phyloP scores from a whole-genome alignment of 495 filamentous ascomycete species.

The Trichoderma reesei region DNA sequence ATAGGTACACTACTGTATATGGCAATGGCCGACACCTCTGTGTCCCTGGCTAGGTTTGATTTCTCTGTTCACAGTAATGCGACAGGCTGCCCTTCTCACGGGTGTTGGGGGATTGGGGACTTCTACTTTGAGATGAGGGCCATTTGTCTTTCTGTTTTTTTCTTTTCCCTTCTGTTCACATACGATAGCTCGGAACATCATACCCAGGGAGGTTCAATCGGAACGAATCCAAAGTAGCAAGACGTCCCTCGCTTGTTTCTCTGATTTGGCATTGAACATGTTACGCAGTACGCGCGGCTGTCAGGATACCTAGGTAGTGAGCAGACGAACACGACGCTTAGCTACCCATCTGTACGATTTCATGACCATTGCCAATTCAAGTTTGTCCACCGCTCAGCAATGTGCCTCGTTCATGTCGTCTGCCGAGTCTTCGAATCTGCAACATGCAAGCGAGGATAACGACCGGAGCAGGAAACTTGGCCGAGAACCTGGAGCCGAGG shows the following conservation, averaged over 20 bases:
- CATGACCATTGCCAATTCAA: too few species aligned
- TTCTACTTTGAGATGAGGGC: neutral
- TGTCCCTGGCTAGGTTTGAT: too few species aligned
- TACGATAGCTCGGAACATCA: neutral
- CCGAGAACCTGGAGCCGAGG: too few species aligned
- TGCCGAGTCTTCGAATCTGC: too few species aligned
- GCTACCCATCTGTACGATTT: too few species aligned
- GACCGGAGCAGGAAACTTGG: too few species aligned
- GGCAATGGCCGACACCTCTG: too few species aligned
- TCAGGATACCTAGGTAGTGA: neutral
- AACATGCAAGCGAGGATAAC: too few species aligned
- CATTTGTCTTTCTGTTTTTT: neutral
- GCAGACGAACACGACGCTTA: neutral
- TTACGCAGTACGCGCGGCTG: neutral
- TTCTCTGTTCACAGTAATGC: neutral
- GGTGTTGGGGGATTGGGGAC: neutral
- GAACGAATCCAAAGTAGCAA: conserved; percentile 2
- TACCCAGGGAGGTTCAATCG: neutral
- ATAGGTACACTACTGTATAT: too few species aligned
- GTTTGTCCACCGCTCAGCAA: too few species aligned
- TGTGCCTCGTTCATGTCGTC: too few species aligned
- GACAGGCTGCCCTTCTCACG: neutral
- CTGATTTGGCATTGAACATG: neutral
- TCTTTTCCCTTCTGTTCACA: neutral
- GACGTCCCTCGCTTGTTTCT: neutral